These are phyloP conservation scores for Boletus reticuloceps DNA, from an alignment of 768 basidiomycete species.

Conservation along the genomic window DNA sequence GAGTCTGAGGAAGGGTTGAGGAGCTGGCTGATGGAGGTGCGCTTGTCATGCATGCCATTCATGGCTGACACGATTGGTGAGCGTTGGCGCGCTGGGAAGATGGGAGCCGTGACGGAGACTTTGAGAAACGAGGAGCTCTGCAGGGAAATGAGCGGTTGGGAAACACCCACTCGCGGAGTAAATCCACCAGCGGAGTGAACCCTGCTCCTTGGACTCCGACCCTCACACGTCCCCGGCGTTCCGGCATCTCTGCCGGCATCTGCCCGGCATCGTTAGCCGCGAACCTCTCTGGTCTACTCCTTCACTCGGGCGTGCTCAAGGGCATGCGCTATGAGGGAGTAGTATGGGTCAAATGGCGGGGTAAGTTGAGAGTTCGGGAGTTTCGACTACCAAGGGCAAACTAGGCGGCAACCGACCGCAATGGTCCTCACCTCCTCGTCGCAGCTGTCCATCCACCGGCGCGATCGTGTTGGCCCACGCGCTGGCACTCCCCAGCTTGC, in stretches of 20 bases:
- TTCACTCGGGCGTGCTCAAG: background rate
- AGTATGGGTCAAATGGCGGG: too few relatives aligned
- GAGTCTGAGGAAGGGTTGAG: constrained; percentile 47
- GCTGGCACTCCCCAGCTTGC: background rate
- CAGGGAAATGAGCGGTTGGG: constrained; percentile 29
- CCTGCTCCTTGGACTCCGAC: constrained; percentile 30
- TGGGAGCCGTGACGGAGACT: constrained; percentile 4
- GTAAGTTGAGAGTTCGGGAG: too few relatives aligned
- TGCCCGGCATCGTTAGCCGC: constrained; percentile 24
- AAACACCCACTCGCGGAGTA: constrained; percentile 35
- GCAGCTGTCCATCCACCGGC: background rate
- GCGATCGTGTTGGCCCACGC: background rate
- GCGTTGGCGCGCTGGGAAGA: constrained; percentile 8
- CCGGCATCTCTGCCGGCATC: constrained; percentile 24
- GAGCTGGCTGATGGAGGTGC: constrained; percentile 49
- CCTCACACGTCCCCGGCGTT: constrained; percentile 12
- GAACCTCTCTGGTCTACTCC: constrained; percentile 20
- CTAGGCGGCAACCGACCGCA: too few relatives aligned
- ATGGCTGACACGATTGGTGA: constrained; percentile 30
- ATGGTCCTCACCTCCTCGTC: background rate
- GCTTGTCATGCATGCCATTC: constrained; percentile 46
- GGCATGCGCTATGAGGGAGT: too few relatives aligned
- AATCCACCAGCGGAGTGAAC: constrained; percentile 27
- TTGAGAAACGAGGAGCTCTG: constrained; percentile 18
- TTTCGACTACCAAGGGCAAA: too few relatives aligned